Evolutionary conservation across 108 stramenopile species (phyloP), one percentile per base, ranked within the genome.

Genomic region (Skeletonema grethae): DNA sequence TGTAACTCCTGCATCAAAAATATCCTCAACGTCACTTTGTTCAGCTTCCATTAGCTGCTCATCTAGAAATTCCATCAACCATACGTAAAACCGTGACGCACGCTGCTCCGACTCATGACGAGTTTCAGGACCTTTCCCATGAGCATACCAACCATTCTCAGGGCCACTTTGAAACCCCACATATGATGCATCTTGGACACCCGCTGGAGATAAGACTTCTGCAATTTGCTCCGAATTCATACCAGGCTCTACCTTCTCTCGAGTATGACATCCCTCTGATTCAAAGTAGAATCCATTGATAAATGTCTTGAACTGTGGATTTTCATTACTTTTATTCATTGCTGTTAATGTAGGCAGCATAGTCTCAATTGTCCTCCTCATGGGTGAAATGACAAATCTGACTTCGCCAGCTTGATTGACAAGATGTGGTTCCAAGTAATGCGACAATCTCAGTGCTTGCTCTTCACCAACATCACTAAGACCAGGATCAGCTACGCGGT

Each of bases 1-100:
- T 0, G 85, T 74, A 13, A 88, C 87, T 9, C 90, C 90, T 24
- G 87, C 90, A 82, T 90, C 90, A 83, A 88, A 90, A 35, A 90
- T 67, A 67, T 90, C 89, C 9, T 77, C 63, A 7, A 64, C 57
- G 43, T 79, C 62, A 16, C 70, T 6, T 3, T 53, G 61, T 18
- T 59, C 55, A 7, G 70, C 66, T 32, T 53, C 46, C 31, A 29
- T 48, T 7, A 91, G 38, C 74, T 88, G 85, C 22, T 79, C 64
- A 63, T 91, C 90, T 7, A 92, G 65, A 81, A 86, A 88, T 55
- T 92, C 88, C 39, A 71, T 60, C 46, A 92, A 62, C 90, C 90
- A 92, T 29, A 88, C 29, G 65, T 87, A 89, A 77, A 89, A 92
- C 45, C 83, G 85, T 46, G 87, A 82, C 41, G 90, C 88, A 58